Evolutionary conservation across 2,329 filamentous ascomycete genomes (phyloP).

Genomic region (Peltaster fructicola): DNA sequence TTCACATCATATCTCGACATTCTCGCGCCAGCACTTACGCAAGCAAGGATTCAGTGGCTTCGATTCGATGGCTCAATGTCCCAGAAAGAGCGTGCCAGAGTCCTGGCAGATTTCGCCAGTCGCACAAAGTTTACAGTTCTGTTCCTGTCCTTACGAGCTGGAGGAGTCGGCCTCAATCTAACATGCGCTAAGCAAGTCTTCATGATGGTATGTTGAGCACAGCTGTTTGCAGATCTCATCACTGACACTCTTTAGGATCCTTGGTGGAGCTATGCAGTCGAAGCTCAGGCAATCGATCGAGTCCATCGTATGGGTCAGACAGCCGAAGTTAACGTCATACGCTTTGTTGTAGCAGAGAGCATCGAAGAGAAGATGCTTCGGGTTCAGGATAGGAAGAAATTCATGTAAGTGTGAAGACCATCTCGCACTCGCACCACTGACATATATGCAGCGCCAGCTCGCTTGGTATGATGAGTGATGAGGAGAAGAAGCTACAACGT

Average conservation of each 20-base stretch:
- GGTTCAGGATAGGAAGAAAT: slow-evolving; percentile 91
- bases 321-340: slow-evolving; percentile 63
- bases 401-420: slow-evolving; percentile 47
- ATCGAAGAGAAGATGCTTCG: slow-evolving; percentile 88
- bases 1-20: slow-evolving; percentile 93
- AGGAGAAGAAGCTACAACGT: slow-evolving; percentile 75
- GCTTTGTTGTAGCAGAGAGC: slow-evolving; percentile 78
- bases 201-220: no score
- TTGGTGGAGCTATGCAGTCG: slow-evolving; percentile 96
- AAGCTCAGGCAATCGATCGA: slow-evolving; percentile 92
- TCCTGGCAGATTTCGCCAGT: slow-evolving; percentile 53
- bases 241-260: no score
- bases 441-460: slow-evolving; percentile 58
- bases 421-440: no score
- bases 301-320: slow-evolving; percentile 95
- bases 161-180: slow-evolving; percentile 84
- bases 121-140: slow-evolving; percentile 49
- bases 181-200: slow-evolving; percentile 79
- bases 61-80: slow-evolving; percentile 82
- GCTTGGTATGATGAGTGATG: slow-evolving; percentile 83
- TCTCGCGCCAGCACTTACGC: slow-evolving; percentile 62
- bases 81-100: slow-evolving; percentile 65
- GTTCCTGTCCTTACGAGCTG: slow-evolving; percentile 69
- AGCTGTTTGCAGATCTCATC: no score
- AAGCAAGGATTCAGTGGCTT: slow-evolving; percentile 58